These are phyloP conservation scores for Naegleria fowleri DNA, from an alignment of 208 protist species.

Conservation along the genomic window DNA sequence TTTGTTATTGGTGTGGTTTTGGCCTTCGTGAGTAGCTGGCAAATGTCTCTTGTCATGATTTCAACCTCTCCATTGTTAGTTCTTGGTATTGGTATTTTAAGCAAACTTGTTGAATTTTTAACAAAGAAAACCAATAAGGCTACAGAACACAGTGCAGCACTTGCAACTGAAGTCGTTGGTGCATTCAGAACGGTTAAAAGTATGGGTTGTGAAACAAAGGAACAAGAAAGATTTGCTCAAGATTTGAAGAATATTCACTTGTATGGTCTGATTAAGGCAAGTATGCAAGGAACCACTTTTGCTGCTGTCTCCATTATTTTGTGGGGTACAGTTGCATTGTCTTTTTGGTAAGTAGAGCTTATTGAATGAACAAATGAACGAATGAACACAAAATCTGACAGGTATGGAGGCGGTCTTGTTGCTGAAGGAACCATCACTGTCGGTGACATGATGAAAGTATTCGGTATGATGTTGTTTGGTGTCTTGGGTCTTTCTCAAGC, in stretches of 20 bases:
- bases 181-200: background rate
- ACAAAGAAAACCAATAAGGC: background rate
- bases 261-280: background rate
- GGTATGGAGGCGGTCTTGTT: background rate
- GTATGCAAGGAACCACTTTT: background rate
- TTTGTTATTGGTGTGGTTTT: background rate
- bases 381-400: too few relatives aligned
- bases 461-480: background rate
- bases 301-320: background rate
- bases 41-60: background rate
- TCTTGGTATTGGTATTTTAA: background rate
- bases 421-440: background rate
- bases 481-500: background rate
- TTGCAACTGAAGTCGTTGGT: slow-evolving; percentile 8
- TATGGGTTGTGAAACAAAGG: background rate
- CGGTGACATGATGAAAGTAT: background rate
- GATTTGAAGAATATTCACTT: background rate
- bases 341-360: background rate
- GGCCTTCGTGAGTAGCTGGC: background rate
- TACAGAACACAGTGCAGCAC: background rate
- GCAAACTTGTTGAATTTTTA: background rate
- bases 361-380: too few relatives aligned
- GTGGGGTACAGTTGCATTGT: background rate
- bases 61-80: background rate
- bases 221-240: background rate